Percentiles rank a stretch among this genome's conserved stretches.
phyloP scores from a whole-genome alignment of 1,284 basidiomycete genomes.

The Bondarzewia mesenterica region DNA sequence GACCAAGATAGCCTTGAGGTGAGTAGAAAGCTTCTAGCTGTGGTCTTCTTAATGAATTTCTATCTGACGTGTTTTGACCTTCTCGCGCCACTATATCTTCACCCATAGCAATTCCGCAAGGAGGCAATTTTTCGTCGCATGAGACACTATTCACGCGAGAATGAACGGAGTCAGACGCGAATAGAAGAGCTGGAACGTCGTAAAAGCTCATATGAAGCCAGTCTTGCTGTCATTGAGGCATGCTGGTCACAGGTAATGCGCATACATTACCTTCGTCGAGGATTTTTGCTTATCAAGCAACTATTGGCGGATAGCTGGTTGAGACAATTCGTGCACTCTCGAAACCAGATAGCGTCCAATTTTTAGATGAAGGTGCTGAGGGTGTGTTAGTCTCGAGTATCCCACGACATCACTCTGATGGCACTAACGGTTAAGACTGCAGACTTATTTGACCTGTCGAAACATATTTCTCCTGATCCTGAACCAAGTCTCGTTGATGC shows the following conservation, averaged over 20 bases:
- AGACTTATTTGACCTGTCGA: constrained; percentile 46
- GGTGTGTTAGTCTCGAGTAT: constrained; percentile 25
- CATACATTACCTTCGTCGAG: too few species aligned
- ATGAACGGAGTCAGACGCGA: constrained; percentile 59
- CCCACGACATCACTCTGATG: constrained; percentile 1
- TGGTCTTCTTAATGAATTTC: not conserved
- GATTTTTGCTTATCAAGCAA: too few species aligned
- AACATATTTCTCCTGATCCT: constrained; percentile 35
- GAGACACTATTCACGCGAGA: constrained; percentile 82
- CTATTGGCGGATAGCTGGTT: too few species aligned
- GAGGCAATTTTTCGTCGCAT: constrained; percentile 90
- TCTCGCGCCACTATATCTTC: constrained; percentile 1
- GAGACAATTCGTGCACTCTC: constrained; percentile 60
- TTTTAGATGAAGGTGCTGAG: constrained; percentile 33
- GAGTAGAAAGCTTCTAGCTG: constrained; percentile 9
- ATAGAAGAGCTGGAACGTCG: constrained; percentile 70
- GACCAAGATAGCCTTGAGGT: constrained; percentile 70
- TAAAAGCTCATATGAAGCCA: constrained; percentile 69
- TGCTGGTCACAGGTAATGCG: constrained; percentile 79
- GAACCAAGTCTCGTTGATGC: constrained; percentile 36
- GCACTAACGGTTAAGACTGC: constrained; percentile 5
- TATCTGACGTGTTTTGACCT: constrained; percentile 7
- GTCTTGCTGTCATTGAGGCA: constrained; percentile 75
- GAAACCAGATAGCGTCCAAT: constrained; percentile 43
- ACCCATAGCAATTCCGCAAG: constrained; percentile 68